Percentiles rank a stretch among this genome's conserved stretches.
Evolutionary conservation across 78 protist species (phyloP).

Genomic region (Dictyostelium brefeldianum): DNA sequence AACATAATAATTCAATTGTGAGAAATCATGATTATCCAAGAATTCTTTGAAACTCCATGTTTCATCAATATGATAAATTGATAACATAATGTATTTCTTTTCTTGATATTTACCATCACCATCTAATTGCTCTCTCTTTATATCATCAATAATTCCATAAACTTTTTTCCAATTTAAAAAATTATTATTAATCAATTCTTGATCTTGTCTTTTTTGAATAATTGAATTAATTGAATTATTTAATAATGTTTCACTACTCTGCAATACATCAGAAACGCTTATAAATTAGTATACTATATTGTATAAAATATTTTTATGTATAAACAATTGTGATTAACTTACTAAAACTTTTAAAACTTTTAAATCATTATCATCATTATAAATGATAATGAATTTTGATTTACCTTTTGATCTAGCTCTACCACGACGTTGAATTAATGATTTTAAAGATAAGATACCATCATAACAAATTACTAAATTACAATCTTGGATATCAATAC

Average conservation of each 20-base stretch:
- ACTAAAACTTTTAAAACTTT: constrained; percentile 2
- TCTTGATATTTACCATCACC: too few relatives aligned
- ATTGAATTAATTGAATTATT: constrained; percentile 13
- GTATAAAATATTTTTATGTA: too few relatives aligned
- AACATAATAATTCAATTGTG: neutral
- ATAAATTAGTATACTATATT: too few relatives aligned
- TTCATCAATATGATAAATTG: neutral
- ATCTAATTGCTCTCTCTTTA: too few relatives aligned
- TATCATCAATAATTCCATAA: neutral
- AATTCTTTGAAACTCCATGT: too few relatives aligned
- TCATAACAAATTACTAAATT: constrained; percentile 51
- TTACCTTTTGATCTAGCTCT: constrained; percentile 32
- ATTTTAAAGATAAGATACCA: neutral
- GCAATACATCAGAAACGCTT: too few relatives aligned
- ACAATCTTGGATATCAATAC: constrained; percentile 41
- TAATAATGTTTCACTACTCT: constrained; percentile 9
- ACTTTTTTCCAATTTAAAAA: constrained; percentile 5
- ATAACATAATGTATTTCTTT: neutral
- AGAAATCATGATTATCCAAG: too few relatives aligned
- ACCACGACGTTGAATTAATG: constrained; percentile 61
- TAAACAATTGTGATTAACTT: too few relatives aligned
- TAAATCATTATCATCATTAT: neutral
- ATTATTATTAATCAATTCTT: neutral
- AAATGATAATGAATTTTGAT: neutral
- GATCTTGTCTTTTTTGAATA: neutral